These are phyloP conservation scores for Cercospora janseana DNA, from an alignment of 2,329 filamentous ascomycete genomes.

Conservation along the genomic window DNA sequence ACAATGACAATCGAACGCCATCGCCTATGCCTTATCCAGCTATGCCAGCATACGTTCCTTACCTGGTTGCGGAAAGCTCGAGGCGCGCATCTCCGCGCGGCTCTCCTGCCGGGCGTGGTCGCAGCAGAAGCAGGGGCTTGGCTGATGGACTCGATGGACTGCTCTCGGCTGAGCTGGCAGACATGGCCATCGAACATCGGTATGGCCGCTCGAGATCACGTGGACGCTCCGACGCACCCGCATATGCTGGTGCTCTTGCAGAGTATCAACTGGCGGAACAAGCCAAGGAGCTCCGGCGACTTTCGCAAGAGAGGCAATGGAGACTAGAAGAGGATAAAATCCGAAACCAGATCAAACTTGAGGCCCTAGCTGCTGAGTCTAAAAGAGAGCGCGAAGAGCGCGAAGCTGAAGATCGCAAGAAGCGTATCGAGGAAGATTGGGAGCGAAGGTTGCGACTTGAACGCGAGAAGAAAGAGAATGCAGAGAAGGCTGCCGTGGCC, in stretches of 20 bases:
- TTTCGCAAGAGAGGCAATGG: conserved; percentile 36
- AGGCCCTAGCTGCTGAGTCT: conserved; percentile 37
- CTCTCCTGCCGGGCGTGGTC: conserved; percentile 26
- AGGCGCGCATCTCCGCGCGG: conserved; percentile 22
- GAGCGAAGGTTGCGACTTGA: conserved; percentile 41
- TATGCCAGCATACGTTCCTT: conserved; percentile 14
- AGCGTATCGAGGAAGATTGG: conserved; percentile 42
- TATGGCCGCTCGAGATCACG: conserved; percentile 37
- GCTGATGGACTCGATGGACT: conserved; percentile 29
- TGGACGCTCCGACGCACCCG: conserved; percentile 32
- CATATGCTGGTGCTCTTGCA: conserved; percentile 25
- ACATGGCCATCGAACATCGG: conserved; percentile 34
- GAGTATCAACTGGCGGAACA: conserved; percentile 37
- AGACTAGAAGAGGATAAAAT: conserved; percentile 42
- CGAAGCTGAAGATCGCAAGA: conserved; percentile 37
- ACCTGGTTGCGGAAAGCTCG: conserved; percentile 33
- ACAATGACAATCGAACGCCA: conserved; percentile 18
- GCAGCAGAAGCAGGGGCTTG: conserved; percentile 22
- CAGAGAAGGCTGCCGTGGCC: conserved; percentile 37
- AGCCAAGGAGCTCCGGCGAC: conserved; percentile 37
- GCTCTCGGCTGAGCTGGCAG: conserved; percentile 34
- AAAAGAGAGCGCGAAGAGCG: conserved; percentile 40
- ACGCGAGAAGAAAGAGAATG: conserved; percentile 38
- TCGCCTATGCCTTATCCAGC: conserved; percentile 20
- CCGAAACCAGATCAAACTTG: conserved; percentile 31